Evolutionary conservation across 2,329 filamentous ascomycete genomes (phyloP), one percentile per base, ranked within the genome.

Genomic region (Cladosporium oxysporum): DNA sequence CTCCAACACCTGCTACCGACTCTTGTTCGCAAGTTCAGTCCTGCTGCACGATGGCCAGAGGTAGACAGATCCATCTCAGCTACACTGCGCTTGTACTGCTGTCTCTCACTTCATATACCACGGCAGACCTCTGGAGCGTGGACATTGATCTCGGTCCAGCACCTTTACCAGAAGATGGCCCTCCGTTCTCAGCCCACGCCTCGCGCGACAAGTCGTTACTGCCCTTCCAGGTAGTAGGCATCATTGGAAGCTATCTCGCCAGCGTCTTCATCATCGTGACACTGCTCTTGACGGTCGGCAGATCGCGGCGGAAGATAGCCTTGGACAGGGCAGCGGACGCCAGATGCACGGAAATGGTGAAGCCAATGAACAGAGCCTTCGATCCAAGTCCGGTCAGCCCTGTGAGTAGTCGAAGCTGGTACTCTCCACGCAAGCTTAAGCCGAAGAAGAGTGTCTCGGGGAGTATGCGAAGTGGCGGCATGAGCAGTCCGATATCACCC

Each of bases 221-320:
- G 26, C 92, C 93, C 21, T 89, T 88, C 66, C 90, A 97, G 78
- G 89, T 97, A 71, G 90, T 91, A 69, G 92, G 89, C 70, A 91
- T 98, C 67, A 85, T 94, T 66, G 92, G 89, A 68, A 89, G 91
- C 66, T 97, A 97, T 86, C 84, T 93, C 66, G 78, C 92, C 67
- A 91, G 88, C 41, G 84, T 96, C 74, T 83, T 92, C 73, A 78
- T 95, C 72, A 87, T 95, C 72, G 89, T 91, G 72, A 82, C 87
- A 37, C 80, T 82, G 64, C 76, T 84, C n/a, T 77, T 84, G 68
- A 83, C 81, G 1, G 68, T 83, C 26, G 82, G 81, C 49, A 74
- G 79, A 71, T 77, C 72, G 64, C 76, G 80, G 72, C 76, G 82
- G 67, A 76, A 77, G 66, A 76, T 73, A 79, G 80, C 82, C 69